A percentile compares a stretch with the other conserved stretches of the same genome.
These are phyloP conservation scores for Amoebophrya sp. DNA, from an alignment of 169 alveolate genomes.

Conservation along the genomic window DNA sequence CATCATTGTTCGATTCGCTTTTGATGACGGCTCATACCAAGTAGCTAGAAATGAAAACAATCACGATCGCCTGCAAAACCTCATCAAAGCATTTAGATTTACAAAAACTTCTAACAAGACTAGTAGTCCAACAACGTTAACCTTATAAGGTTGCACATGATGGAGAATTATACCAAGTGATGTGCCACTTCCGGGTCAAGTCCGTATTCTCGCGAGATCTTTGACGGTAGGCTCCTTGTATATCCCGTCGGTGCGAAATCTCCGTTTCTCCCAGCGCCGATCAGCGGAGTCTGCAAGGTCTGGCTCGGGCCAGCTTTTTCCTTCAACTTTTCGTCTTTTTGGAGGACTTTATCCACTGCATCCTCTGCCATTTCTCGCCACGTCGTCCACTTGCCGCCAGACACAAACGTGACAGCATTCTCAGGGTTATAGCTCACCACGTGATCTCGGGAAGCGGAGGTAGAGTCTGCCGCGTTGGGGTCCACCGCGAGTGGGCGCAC, in stretches of 20 bases:
- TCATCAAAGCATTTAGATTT: too few relatives aligned
- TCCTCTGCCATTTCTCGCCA: slow-evolving; percentile 51
- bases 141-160: too few relatives aligned
- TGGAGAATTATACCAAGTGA: too few relatives aligned
- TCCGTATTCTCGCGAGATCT: too few relatives aligned
- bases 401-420: slow-evolving; percentile 42
- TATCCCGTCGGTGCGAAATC: not conserved
- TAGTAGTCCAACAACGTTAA: too few relatives aligned
- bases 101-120: too few relatives aligned
- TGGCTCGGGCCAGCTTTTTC: slow-evolving; percentile 38
- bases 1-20: too few relatives aligned
- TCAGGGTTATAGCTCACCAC: slow-evolving; percentile 34
- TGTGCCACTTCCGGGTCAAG: too few relatives aligned
- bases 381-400: slow-evolving; percentile 49
- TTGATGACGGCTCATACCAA: too few relatives aligned
- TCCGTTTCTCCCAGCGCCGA: slow-evolving; percentile 37
- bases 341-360: slow-evolving; percentile 41
- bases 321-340: slow-evolving; percentile 10
- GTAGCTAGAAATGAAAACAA: too few relatives aligned
- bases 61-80: too few relatives aligned
- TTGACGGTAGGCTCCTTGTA: too few relatives aligned
- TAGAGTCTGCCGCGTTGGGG: slow-evolving; percentile 40
- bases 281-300: slow-evolving; percentile 38
- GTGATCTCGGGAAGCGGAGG: slow-evolving; percentile 41
- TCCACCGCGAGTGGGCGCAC: slow-evolving; percentile 63